phyloP scores from a whole-genome alignment of 768 basidiomycete species.

The Stropharia rugosoannulata region DNA sequence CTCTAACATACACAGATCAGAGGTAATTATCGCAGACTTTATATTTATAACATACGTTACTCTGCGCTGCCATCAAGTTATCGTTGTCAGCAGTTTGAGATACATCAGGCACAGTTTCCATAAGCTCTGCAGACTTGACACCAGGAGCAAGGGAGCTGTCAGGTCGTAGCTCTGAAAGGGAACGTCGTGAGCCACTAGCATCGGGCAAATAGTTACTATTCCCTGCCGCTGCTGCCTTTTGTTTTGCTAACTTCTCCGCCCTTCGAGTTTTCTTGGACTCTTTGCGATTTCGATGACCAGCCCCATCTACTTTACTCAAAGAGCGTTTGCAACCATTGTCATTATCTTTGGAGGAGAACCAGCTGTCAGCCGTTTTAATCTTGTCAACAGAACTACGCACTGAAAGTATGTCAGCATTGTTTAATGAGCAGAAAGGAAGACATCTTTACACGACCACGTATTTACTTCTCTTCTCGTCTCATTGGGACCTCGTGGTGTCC shows the following conservation, averaged over 20 bases:
- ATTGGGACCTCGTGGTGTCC: slow-evolving; percentile 13
- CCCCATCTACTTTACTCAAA: background rate
- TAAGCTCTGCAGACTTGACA: too few species aligned
- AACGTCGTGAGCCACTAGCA: too few species aligned
- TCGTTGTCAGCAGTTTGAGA: too few species aligned
- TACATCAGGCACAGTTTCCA: too few species aligned
- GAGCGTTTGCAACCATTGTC: background rate
- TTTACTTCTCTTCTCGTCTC: slow-evolving; percentile 20
- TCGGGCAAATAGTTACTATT: too few species aligned
- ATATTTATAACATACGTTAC: too few species aligned
- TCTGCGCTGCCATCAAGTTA: too few species aligned
- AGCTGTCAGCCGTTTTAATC: slow-evolving; percentile 1
- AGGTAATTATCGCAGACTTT: background rate
- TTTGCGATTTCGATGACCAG: background rate
- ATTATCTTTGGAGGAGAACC: slow-evolving; percentile 14
- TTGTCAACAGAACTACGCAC: background rate
- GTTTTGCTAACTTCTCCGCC: background rate
- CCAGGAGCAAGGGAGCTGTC: too few species aligned
- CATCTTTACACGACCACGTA: slow-evolving; percentile 24
- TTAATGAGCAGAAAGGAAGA: slow-evolving; percentile 1
- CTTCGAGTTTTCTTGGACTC: background rate
- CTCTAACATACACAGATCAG: slow-evolving; percentile 8
- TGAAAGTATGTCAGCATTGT: background rate
- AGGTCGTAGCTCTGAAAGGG: too few species aligned
- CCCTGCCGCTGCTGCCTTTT: background rate